Base-by-base conservation (phyloP, 139 green algal genomes). In the Yamagishiella unicocca region DNA sequence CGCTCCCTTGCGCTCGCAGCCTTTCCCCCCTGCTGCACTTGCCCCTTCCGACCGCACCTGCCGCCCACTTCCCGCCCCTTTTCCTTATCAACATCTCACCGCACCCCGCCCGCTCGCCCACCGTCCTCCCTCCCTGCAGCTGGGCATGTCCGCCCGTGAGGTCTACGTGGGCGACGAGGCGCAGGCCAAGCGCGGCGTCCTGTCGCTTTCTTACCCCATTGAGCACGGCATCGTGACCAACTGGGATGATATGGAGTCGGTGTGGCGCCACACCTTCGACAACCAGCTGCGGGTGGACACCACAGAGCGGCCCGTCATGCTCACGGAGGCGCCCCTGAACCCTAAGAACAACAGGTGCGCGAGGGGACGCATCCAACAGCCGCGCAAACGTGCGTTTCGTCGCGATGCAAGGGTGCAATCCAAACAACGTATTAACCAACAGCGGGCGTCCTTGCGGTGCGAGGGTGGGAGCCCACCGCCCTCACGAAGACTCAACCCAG, bases 211-310 rank as follows among this genome's bases (percentile, higher is more conserved):
- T 85, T 98, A 99, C 87, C 97, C 97, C 62, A 98, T 99, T 64
- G 94, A 95, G 77, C 96, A 98, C 82, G 96, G 96, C 71, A 97
- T 99, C 46, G 97, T 99, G 53, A 99, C 94, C 46, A 97, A 99
- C 93, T 99, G 97, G 97, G 96, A 98, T 77, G 97, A 98, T 91
- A 98, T 98, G 90, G 96, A 98, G 93, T 97, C 98, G 89, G 97
- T 99, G 83, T 99, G 97, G 97, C 95, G 98, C 84, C 96, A 99
- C 93, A 99, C 97, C 45, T 99, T 99, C 77, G 98, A 98, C 93
- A 98, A 99, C 83, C 95, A 99, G 95, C 95, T 99, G 66, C 94
- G 97, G 40, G 94, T 99, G 46, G 96, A 96, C 27, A 93, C 96
- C 22, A 94, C 97, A 73, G 95, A 99, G 91, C 97, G 99, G 80